Evolutionary conservation across 768 basidiomycete genomes (phyloP).

Genomic region (Agrocybe praecox): DNA sequence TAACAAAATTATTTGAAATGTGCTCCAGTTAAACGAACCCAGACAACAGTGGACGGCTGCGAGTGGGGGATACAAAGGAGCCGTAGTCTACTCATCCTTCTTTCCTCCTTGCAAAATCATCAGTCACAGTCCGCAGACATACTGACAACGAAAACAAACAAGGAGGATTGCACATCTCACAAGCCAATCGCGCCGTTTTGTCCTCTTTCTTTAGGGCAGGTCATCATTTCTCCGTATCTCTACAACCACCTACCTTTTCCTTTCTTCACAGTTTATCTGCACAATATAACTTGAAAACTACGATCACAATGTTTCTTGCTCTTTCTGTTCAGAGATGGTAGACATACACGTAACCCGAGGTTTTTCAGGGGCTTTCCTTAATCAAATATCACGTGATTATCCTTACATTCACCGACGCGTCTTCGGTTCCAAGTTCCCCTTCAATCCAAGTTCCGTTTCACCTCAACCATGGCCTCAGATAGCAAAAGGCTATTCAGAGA

Average conservation of each 20-base stretch:
- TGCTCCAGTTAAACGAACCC: constrained; percentile 89
- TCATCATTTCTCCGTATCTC: neutral
- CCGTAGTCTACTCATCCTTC: constrained; percentile 87
- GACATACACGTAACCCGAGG: too few relatives aligned
- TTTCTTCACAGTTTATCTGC: too few relatives aligned
- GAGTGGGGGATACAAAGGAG: constrained; percentile 81
- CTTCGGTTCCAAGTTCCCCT: too few relatives aligned
- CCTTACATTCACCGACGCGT: neutral
- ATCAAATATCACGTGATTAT: neutral
- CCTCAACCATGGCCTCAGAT: neutral
- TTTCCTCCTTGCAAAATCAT: constrained; percentile 57
- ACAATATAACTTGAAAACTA: too few relatives aligned
- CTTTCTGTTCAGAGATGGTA: too few relatives aligned
- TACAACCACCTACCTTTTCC: too few relatives aligned
- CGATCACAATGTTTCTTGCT: too few relatives aligned
- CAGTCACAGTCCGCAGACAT: constrained; percentile 35
- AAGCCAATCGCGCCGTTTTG: constrained; percentile 4
- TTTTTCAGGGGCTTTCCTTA: neutral
- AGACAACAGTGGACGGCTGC: constrained; percentile 53
- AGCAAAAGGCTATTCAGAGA: constrained; percentile 11
- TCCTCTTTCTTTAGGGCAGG: constrained; percentile 23
- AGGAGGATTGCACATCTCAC: constrained; percentile 15
- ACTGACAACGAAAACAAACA: constrained; percentile 39
- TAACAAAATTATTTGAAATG: constrained; percentile 43
- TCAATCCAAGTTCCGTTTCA: too few relatives aligned